Percentiles rank a stretch among this genome's conserved stretches.
phyloP scores from a whole-genome alignment of 1,284 basidiomycete species.

The Ganoderma sinense region DNA sequence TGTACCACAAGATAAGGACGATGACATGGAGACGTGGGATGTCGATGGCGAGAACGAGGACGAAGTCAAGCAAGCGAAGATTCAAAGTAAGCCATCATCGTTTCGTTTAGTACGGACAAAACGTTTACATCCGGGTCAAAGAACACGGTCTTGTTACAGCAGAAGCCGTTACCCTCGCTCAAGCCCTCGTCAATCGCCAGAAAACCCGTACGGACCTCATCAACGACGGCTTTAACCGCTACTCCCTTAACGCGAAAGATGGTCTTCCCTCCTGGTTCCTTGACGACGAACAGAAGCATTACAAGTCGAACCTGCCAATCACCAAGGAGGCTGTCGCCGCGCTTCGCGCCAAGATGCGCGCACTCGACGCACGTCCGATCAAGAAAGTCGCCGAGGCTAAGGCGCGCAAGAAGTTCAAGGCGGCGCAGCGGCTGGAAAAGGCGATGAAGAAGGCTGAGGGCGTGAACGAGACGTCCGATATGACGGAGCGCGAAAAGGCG shows the following conservation, averaged over 20 bases:
- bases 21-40: conserved; percentile 83
- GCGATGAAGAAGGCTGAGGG: conserved; percentile 97
- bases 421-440: conserved; percentile 87
- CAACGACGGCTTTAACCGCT: conserved; percentile 96
- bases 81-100: conserved; percentile 63
- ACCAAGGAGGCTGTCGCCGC: conserved; percentile 95
- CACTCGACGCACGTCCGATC: conserved; percentile 96
- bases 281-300: conserved; percentile 94
- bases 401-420: conserved; percentile 95
- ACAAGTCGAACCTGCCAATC: conserved; percentile 94
- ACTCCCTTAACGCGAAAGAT: conserved; percentile 92
- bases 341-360: conserved; percentile 90
- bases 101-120: neutral
- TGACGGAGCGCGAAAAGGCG: conserved; percentile 95
- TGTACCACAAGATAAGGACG: conserved; percentile 65
- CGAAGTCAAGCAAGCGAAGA: conserved; percentile 72
- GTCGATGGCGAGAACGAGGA: conserved; percentile 83
- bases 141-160: conserved; percentile 89
- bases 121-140: conserved; percentile 42
- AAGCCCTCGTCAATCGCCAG: conserved; percentile 91
- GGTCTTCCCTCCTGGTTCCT: conserved; percentile 96
- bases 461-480: conserved; percentile 88
- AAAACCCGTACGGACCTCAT: conserved; percentile 90
- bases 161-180: conserved; percentile 93
- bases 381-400: conserved; percentile 99